phyloP scores from a whole-genome alignment of 1,284 basidiomycete species.

The Meira nashicola region DNA sequence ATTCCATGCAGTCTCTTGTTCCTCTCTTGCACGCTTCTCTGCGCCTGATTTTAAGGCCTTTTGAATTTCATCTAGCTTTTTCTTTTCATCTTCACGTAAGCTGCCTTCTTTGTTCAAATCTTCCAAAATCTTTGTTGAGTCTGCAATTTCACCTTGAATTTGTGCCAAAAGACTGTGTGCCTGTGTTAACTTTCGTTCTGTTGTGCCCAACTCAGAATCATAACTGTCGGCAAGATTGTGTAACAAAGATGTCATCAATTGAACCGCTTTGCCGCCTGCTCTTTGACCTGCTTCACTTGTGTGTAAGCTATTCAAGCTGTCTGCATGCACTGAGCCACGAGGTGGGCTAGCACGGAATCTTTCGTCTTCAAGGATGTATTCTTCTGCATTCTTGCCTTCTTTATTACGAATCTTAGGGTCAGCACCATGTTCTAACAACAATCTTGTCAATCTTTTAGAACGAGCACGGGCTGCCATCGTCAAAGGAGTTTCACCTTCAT shows the following conservation, averaged over 20 bases:
- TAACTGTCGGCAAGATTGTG: constrained; percentile 86
- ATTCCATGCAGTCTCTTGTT: constrained; percentile 35
- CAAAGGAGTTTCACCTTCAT: constrained; percentile 95
- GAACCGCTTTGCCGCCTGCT: constrained; percentile 68
- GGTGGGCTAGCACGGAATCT: constrained; percentile 83
- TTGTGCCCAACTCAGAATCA: constrained; percentile 84
- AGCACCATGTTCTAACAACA: constrained; percentile 92
- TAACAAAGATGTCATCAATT: constrained; percentile 79
- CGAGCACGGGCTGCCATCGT: constrained; percentile 94
- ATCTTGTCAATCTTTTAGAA: constrained; percentile 91
- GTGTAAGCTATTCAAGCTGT: constrained; percentile 59
- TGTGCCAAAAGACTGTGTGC: constrained; percentile 79
- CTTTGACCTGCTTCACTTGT: constrained; percentile 81
- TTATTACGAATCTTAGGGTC: constrained; percentile 92
- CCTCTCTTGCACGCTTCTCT: constrained; percentile 66
- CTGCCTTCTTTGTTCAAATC: constrained; percentile 63
- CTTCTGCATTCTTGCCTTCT: constrained; percentile 95
- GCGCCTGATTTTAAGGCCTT: constrained; percentile 68
- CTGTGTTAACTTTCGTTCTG: constrained; percentile 85
- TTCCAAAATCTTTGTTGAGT: constrained; percentile 60
- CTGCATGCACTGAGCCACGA: constrained; percentile 21
- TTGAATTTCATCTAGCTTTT: constrained; percentile 65
- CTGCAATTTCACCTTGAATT: constrained; percentile 86
- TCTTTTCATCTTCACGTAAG: constrained; percentile 65
- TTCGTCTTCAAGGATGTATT: constrained; percentile 98